These are phyloP conservation scores for Fusarium humuli DNA, from an alignment of 2,329 filamentous ascomycete genomes.

Conservation along the genomic window DNA sequence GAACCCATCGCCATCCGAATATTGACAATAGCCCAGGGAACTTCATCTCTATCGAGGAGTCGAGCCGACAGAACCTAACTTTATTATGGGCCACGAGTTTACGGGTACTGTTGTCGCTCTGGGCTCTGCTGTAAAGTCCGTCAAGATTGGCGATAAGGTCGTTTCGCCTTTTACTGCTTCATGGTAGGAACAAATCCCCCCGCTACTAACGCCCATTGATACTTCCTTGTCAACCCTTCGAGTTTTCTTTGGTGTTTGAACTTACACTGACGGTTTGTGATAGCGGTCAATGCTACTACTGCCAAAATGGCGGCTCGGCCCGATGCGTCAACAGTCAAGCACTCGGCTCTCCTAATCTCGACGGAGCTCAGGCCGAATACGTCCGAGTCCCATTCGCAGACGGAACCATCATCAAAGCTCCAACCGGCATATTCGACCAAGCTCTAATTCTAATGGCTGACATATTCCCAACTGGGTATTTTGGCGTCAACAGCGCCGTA, in stretches of 20 bases:
- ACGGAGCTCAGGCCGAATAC: slow-evolving; percentile 85
- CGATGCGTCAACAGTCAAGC: slow-evolving; percentile 77
- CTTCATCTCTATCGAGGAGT: slow-evolving; percentile 89
- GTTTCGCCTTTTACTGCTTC: slow-evolving; percentile 88
- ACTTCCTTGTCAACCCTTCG: too few species aligned
- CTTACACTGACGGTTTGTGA: not conserved
- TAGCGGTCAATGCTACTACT: slow-evolving; percentile 82
- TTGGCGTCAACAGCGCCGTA: slow-evolving; percentile 83
- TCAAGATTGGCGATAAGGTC: slow-evolving; percentile 80
- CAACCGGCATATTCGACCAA: slow-evolving; percentile 74
- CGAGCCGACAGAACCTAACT: slow-evolving; percentile 73
- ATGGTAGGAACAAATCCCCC: too few species aligned
- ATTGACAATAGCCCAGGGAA: slow-evolving; percentile 65
- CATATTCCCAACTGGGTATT: slow-evolving; percentile 90
- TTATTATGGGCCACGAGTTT: slow-evolving; percentile 86
- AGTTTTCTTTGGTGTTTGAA: too few species aligned
- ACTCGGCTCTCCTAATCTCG: slow-evolving; percentile 75
- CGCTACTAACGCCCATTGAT: too few species aligned
- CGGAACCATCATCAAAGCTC: slow-evolving; percentile 78
- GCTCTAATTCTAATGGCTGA: slow-evolving; percentile 89
- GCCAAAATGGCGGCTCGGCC: slow-evolving; percentile 78
- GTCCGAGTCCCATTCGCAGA: slow-evolving; percentile 85
- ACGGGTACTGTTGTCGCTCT: slow-evolving; percentile 78
- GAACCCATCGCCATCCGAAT: rapidly evolving
- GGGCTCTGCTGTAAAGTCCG: slow-evolving; percentile 74